phyloP scores from a whole-genome alignment of 805 yeast species.

The Grigorovia transvaalensis region DNA sequence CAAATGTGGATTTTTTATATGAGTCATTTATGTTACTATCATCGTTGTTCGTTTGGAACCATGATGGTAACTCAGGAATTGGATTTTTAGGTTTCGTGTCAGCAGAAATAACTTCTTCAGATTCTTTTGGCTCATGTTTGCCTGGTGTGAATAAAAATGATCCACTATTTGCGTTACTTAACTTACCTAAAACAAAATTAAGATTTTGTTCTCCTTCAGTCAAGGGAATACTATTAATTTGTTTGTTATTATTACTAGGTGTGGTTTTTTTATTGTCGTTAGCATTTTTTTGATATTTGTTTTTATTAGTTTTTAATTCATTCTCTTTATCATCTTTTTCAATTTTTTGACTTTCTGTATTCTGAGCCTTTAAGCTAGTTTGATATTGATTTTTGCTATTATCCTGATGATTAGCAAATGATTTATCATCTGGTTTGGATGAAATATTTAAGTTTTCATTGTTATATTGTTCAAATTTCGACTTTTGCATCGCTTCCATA shows the following conservation, averaged over 20 bases:
- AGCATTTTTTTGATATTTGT: not conserved
- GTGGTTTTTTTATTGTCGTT: constrained; percentile 22
- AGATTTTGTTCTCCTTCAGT: constrained; percentile 19
- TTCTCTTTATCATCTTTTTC: constrained; percentile 11
- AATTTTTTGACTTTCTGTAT: not conserved
- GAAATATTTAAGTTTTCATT: not conserved
- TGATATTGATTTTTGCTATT: not conserved
- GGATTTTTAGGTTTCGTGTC: constrained; percentile 4
- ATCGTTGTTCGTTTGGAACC: constrained; percentile 17
- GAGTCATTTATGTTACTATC: not conserved
- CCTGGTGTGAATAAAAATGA: not conserved
- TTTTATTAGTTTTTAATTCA: constrained; percentile 27
- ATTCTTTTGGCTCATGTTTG: not conserved
- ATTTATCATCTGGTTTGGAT: too few species aligned
- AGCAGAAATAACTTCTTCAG: not conserved
- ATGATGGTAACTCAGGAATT: constrained; percentile 21
- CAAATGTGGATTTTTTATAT: constrained; percentile 9
- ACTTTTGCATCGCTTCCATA: constrained; percentile 30
- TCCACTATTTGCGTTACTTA: constrained; percentile 8
- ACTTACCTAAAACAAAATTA: constrained; percentile 13
- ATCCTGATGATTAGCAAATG: too few species aligned
- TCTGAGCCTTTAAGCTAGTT: too few species aligned
- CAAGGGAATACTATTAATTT: not conserved
- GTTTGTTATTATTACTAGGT: not conserved
- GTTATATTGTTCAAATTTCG: constrained; percentile 6